A percentile compares a stretch with the other conserved stretches of the same genome.
These are phyloP conservation scores for Papiliotrema terrestris DNA, from an alignment of 1,284 basidiomycete species.

Conservation along the genomic window DNA sequence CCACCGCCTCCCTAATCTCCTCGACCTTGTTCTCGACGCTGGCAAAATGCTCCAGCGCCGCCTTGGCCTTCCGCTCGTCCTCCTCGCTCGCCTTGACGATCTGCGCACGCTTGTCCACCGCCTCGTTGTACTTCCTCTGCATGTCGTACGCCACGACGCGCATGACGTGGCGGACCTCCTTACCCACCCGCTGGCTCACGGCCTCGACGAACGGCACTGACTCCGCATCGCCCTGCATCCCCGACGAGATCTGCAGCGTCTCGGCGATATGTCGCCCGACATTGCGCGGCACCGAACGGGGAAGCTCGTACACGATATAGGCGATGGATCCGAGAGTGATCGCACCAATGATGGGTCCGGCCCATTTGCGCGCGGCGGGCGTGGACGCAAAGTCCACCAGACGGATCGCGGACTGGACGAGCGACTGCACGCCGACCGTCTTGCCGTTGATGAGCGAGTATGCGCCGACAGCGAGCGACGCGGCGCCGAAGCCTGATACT, in stretches of 20 bases:
- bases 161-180: constrained; percentile 92
- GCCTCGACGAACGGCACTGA: constrained; percentile 61
- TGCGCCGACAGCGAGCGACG: constrained; percentile 77
- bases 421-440: constrained; percentile 68
- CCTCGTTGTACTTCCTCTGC: constrained; percentile 73
- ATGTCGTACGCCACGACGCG: constrained; percentile 90
- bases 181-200: constrained; percentile 68
- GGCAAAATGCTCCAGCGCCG: constrained; percentile 70
- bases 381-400: constrained; percentile 77
- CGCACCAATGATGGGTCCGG: constrained; percentile 71
- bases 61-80: constrained; percentile 62
- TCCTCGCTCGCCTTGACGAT: constrained; percentile 78
- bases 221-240: constrained; percentile 19
- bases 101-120: constrained; percentile 70
- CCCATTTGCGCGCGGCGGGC: constrained; percentile 80
- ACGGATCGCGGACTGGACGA: constrained; percentile 72
- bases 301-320: constrained; percentile 85
- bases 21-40: constrained; percentile 60
- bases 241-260: constrained; percentile 51
- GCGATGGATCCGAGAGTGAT: constrained; percentile 69
- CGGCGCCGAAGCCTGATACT: constrained; percentile 65
- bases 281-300: constrained; percentile 85
- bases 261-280: constrained; percentile 67
- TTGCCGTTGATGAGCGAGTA: constrained; percentile 82
- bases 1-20: constrained; percentile 51